phyloP scores from a whole-genome alignment of 2,329 filamentous ascomycete genomes.

The Penicillium verrucosum region DNA sequence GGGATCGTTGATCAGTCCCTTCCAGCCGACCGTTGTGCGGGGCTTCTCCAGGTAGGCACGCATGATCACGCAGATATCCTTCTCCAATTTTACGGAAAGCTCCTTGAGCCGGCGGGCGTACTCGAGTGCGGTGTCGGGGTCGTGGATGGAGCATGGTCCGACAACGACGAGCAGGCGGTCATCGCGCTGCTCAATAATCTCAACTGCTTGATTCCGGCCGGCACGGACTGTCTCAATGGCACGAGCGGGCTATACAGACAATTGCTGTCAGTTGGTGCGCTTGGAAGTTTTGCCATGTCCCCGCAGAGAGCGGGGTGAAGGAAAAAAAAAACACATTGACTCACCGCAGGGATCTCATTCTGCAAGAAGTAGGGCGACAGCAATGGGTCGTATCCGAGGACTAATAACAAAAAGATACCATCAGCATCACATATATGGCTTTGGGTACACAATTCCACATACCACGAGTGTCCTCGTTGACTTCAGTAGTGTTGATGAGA shows the following conservation, averaged over 20 bases:
- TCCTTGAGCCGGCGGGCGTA: slow-evolving; percentile 78
- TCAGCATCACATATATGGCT: not conserved
- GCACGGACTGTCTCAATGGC: slow-evolving; percentile 44
- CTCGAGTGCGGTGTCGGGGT: slow-evolving; percentile 81
- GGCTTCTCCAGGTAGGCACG: slow-evolving; percentile 99
- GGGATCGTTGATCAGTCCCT: slow-evolving; percentile 97
- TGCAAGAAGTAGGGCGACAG: slow-evolving; percentile 85
- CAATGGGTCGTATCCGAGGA: slow-evolving; percentile 89
- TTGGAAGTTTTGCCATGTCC: slow-evolving; percentile 55
- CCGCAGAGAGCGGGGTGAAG: slow-evolving; percentile 64
- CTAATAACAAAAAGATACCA: slow-evolving; percentile 53
- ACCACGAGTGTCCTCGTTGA: slow-evolving; percentile 48
- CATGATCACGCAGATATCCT: slow-evolving; percentile 92
- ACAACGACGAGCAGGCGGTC: slow-evolving; percentile 92
- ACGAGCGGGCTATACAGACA: slow-evolving; percentile 31
- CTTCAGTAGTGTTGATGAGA: slow-evolving; percentile 40
- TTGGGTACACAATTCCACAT: slow-evolving; percentile 16
- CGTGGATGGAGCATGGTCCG: slow-evolving; percentile 96
- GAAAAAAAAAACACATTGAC: slow-evolving; percentile 50
- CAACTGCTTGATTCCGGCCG: slow-evolving; percentile 56
- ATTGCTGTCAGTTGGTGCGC: slow-evolving; percentile 15
- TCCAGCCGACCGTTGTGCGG: slow-evolving; percentile 97
- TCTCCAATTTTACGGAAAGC: slow-evolving; percentile 73
- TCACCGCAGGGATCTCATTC: slow-evolving; percentile 70
- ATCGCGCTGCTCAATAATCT: slow-evolving; percentile 70